phyloP scores from a whole-genome alignment of 139 green algal species.

The Haematococcus lacustris region DNA sequence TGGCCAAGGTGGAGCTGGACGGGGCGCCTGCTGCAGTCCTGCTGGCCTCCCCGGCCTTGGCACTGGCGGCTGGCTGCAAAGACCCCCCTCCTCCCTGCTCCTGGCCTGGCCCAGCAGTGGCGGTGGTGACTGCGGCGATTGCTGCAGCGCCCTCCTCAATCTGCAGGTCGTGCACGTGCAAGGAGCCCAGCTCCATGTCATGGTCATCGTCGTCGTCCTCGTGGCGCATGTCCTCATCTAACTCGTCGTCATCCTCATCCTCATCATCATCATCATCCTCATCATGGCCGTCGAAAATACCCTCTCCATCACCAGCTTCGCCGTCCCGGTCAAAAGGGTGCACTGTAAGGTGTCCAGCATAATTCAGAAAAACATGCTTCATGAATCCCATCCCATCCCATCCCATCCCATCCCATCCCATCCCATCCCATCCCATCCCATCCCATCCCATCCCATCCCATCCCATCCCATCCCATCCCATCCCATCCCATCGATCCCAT shows the following conservation, averaged over 20 bases:
- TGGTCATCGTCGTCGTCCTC: conserved; percentile 21
- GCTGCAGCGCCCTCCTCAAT: conserved; percentile 29
- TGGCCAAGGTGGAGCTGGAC: no score
- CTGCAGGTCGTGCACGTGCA: conserved; percentile 72
- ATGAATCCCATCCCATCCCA: no score
- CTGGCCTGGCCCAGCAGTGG: no score
- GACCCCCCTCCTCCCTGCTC: no score
- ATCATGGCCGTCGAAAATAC: conserved; percentile 9
- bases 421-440: no score
- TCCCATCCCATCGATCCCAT: no score
- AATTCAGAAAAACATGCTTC: no score
- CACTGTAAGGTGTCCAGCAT: background rate
- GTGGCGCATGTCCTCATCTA: conserved; percentile 23
- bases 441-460: no score
- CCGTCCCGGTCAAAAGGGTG: conserved; percentile 13
- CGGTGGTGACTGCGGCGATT: background rate
- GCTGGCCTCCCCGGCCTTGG: background rate
- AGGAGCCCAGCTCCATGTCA: conserved; percentile 27
- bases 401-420: no score
- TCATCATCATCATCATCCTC: conserved; percentile 43
- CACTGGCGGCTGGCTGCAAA: no score
- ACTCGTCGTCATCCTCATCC: conserved; percentile 41
- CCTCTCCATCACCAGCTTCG: conserved; percentile 36
- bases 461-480: conserved; percentile 24
- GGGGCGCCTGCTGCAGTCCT: background rate